Base-by-base conservation (phyloP, 2,329 filamentous ascomycete species). In the Helotiales sp. region DNA sequence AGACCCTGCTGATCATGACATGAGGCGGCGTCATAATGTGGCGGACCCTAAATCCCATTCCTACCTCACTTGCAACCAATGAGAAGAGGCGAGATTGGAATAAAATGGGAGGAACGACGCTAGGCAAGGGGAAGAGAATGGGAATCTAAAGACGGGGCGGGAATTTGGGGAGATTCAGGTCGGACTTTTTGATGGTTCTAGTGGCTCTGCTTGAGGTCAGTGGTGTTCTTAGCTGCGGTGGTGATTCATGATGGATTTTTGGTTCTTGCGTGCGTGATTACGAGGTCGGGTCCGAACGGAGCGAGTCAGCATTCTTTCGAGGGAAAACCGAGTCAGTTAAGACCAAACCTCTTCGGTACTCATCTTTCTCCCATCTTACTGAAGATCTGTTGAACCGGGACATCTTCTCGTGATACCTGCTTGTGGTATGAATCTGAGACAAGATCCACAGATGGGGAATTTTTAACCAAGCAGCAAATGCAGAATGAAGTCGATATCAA, bases 1-100 rank as follows among this genome's bases (percentile, higher is more conserved):
- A 54, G 56, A 54, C 56, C 59, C 59, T 61, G 59, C 53, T 47
- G 59, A 61, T 61, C 59, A 55, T 61, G 58, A 57, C 52, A 38
- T 59, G 58, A 47, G 15, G 31, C 55, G 55, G 56, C 54, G 55
- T 55, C 59, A 58, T 58, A 38, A 46, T n/a, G 30, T 49, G 57
- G 56, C 29, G 57, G 38, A 24, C 12, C 40, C n/a, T 47, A 29
- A 29, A 29, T 15, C 17, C 17, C 29, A 54, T 44, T 38, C 36
- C 29, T 24, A 30, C 17, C 6, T 36, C 27, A 24, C 27, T 13
- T 36, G 9, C 47, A 30, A 49, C 33, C 17, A 50, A 50, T 33
- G 1, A 51, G 15, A 31, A 27, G n/a, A 33, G 9, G 30, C 9
- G 17, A 33, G 42, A 15, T 6, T 17, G 8, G 25, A 13, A 42